Evolutionary conservation across 2,329 filamentous ascomycete genomes (phyloP), one percentile per base, ranked within the genome.

Genomic region (Aspergillus neoniger): DNA sequence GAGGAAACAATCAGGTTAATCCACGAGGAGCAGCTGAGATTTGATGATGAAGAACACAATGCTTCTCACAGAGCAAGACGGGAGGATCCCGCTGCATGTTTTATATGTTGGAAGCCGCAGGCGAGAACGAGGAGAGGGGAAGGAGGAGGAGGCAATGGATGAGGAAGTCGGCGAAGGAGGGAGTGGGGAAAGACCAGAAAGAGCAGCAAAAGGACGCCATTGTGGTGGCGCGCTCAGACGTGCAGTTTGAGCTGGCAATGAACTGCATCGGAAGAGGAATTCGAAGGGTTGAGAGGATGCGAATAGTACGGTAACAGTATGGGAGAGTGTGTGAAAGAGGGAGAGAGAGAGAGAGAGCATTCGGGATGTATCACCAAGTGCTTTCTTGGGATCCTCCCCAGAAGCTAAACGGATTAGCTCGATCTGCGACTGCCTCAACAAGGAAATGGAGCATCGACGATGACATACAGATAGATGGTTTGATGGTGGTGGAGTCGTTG

Each of bases 31-130:
- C 62, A 51, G 65, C 63, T 63, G 62, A 62, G 55, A 63, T 36
- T 15, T 36, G 32, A 36, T 64, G 64, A 67, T 28, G 53, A 67
- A 63, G 65, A 68, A 70, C 55, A 65, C 55, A 67, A 62, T 65
- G 55, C 47, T 65, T 62, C 25, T 49, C 54, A 60, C 48, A 62
- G 60, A 59, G 60, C 32, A 36, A 64, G 59, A 64, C 43, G 59
- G 57, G 51, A 65, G 64, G 71, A 71, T 66, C 60, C 67, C 63
- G 65, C 60, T 68, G 67, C 68, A 72, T 72, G 71, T 71, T 69
- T 75, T 75, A 75, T 75, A 75, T 74, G 68, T 70, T 53, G 52
- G 65, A 57, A 63, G 64, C 61, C 63, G 65, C 62, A 52, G 48
- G 58, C 58, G 66, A 15, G 32, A 70, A 65, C 64, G 64, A 69